Conservation (phyloP, 129 eudicot genomes). For the Cynara cardunculus region DNA sequence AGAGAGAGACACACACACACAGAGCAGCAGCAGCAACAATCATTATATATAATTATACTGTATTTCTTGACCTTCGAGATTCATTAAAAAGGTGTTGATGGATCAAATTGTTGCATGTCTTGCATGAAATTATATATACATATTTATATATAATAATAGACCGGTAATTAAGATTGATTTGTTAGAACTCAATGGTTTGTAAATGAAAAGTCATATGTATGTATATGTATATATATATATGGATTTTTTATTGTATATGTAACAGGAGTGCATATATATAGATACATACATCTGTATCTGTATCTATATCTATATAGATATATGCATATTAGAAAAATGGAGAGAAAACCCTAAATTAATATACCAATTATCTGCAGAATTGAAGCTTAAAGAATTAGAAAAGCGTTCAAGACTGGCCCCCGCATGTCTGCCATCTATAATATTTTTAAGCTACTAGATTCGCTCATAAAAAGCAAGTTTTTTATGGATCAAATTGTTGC, state of each 20-base stretch:
- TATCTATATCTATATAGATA: no score
- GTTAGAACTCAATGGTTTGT: no score
- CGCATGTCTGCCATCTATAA: background rate
- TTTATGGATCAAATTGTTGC: background rate
- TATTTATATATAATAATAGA: no score
- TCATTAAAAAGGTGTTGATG: background rate
- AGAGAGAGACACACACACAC: background rate
- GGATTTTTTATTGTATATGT: no score
- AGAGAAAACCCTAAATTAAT: background rate
- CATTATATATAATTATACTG: background rate
- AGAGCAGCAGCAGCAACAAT: background rate
- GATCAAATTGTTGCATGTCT: background rate
- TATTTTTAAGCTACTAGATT: background rate
- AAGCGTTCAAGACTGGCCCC: background rate
- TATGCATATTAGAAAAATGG: background rate
- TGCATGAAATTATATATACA: background rate
- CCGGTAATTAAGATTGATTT: no score
- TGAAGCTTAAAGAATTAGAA: background rate
- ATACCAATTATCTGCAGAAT: background rate
- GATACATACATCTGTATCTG: no score
- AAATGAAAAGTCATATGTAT: no score
- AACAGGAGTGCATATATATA: no score
- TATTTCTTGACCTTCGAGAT: background rate
- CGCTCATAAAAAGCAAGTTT: background rate
- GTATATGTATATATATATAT: no score